These are phyloP conservation scores for Trichosporon sp. DNA, from an alignment of 1,284 basidiomycete species.

Conservation along the genomic window DNA sequence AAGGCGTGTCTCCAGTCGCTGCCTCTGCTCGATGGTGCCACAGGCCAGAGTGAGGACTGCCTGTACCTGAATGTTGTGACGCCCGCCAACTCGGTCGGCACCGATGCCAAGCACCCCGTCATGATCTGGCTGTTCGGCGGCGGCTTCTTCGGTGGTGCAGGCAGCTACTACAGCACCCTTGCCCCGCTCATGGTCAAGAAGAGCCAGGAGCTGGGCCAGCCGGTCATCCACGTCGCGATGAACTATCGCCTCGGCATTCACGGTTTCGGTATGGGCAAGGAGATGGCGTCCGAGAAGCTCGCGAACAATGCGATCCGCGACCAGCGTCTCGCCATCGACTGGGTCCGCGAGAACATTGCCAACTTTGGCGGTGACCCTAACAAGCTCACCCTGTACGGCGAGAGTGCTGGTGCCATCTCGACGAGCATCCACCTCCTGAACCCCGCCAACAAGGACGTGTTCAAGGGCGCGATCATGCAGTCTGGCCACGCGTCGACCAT, in stretches of 20 bases:
- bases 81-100: slow-evolving; percentile 34
- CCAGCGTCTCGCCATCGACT: slow-evolving; percentile 58
- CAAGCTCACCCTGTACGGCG: slow-evolving; percentile 55
- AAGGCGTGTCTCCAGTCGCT: slow-evolving; percentile 40
- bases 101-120: slow-evolving; percentile 49
- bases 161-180: slow-evolving; percentile 34
- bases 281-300: slow-evolving; percentile 44
- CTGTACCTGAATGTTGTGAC: slow-evolving; percentile 55
- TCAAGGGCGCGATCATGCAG: slow-evolving; percentile 56
- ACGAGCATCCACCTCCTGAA: slow-evolving; percentile 47
- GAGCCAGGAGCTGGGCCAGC: slow-evolving; percentile 36
- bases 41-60: slow-evolving; percentile 54
- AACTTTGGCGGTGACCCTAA: slow-evolving; percentile 59
- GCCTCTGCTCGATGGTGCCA: slow-evolving; percentile 24
- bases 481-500: slow-evolving; percentile 50
- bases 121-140: slow-evolving; percentile 55
- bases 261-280: slow-evolving; percentile 54
- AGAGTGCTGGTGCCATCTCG: slow-evolving; percentile 53
- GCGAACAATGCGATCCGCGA: slow-evolving; percentile 58
- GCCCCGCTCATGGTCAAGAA: slow-evolving; percentile 28
- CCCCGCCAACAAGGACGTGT: slow-evolving; percentile 40
- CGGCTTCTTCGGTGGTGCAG: slow-evolving; percentile 38
- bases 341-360: slow-evolving; percentile 59
- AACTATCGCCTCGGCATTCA: slow-evolving; percentile 59
- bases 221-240: slow-evolving; percentile 56